Percentiles rank a stretch among this genome's conserved stretches.
phyloP scores from a whole-genome alignment of 352 stramenopile species.

The Pythium monospermum region DNA sequence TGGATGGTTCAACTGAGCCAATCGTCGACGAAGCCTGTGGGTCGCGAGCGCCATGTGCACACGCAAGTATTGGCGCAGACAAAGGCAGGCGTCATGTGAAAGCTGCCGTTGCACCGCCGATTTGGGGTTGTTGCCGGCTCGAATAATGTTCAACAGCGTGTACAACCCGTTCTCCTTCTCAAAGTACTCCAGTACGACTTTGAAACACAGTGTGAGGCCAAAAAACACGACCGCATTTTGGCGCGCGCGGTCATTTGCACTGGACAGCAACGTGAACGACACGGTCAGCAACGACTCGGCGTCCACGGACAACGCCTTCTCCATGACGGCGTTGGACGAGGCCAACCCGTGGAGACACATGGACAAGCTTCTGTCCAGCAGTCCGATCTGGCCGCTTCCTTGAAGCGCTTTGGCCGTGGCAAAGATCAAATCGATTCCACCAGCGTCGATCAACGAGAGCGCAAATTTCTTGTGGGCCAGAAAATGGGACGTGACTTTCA shows the following conservation, averaged over 20 bases:
- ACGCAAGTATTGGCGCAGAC: slow-evolving; percentile 77
- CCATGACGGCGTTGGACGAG: slow-evolving; percentile 72
- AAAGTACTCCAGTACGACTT: slow-evolving; percentile 78
- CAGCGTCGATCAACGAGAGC: slow-evolving; percentile 68
- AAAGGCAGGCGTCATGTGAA: slow-evolving; percentile 79
- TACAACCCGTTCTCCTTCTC: slow-evolving; percentile 83
- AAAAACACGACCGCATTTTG: slow-evolving; percentile 86
- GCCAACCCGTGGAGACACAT: slow-evolving; percentile 85
- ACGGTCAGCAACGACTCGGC: slow-evolving; percentile 53
- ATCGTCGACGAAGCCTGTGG: slow-evolving; percentile 55
- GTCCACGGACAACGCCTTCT: slow-evolving; percentile 59
- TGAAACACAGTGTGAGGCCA: slow-evolving; percentile 72
- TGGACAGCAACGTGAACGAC: slow-evolving; percentile 62
- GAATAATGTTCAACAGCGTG: slow-evolving; percentile 81
- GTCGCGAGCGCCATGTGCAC: slow-evolving; percentile 75
- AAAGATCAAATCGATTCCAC: slow-evolving; percentile 71
- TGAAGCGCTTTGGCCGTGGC: slow-evolving; percentile 53
- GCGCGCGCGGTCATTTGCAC: slow-evolving; percentile 69
- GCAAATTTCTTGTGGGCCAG: slow-evolving; percentile 84
- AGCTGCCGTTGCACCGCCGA: slow-evolving; percentile 72
- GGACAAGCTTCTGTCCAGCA: slow-evolving; percentile 70
- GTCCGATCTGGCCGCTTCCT: slow-evolving; percentile 41
- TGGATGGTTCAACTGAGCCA: slow-evolving; percentile 55
- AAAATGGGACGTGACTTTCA: slow-evolving; percentile 84
- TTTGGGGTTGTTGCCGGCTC: slow-evolving; percentile 70